Evolutionary conservation across 305 asterid species (phyloP), one percentile per base, ranked within the genome.

Genomic region (Plantago lanceolata): DNA sequence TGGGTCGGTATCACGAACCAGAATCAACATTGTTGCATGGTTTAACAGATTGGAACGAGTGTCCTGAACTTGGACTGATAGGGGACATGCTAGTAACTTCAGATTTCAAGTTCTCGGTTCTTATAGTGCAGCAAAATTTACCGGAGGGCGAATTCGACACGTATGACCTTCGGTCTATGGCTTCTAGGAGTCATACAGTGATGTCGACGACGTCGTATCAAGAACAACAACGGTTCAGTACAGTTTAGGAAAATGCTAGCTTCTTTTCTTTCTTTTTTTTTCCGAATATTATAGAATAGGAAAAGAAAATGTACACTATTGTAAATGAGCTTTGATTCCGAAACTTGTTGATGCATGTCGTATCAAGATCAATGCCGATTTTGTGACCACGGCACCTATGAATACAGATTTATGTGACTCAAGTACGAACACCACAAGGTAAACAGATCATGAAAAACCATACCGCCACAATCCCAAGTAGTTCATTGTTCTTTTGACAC

Each of bases 31-130:
- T 76, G 62, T 49, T 81, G 61, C 57, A 0, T 80, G 86, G 26
- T 61, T 73, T 5, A 17, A 28, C 1, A 40, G 84, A 71, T 13
- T 81, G 87, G 87, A 71, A 74, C 33, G 87, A 78, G 70, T 72
- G 49, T 43, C 79, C 84, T 7, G 87, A 78, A 69, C 47, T 81
- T 50, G 87, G 87, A 20, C 29, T 44, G 26, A 52, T 81, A 3
- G 87, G 78, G 24, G 82, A 76, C 43, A 68, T 81, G 79, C 28
- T 81, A 29, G 73, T 73, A 3, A 59, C 73, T 2, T 35, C 69
- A 49, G 77, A 78, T 51, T 50, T 77, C 33, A 60, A 53, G 19
- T 78, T 69, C 0, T 65, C 79, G 5, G 69, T 81, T 12, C 59
- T 81, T 15, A 78, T 81, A 60, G 75, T 81, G 62, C 84, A 81